Conservation (phyloP, 2,329 filamentous ascomycete genomes). For the Sporothrix schenckii region DNA sequence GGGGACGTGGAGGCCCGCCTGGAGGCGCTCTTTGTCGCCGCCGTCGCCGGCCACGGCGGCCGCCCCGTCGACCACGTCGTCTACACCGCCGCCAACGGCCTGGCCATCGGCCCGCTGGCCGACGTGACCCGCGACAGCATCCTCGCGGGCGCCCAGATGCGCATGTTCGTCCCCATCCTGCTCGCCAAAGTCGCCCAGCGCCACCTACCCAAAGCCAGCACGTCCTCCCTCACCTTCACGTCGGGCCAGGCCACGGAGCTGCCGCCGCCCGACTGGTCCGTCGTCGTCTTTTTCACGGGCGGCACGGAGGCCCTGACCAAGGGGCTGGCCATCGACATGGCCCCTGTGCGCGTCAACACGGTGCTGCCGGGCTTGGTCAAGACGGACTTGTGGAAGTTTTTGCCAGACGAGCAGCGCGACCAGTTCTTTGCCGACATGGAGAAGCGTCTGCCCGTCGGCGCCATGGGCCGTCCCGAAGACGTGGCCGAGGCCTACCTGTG, state of each 20-base stretch:
- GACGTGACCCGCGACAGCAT: slow-evolving; percentile 40
- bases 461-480: slow-evolving; percentile 37
- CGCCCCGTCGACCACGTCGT: slow-evolving; percentile 39
- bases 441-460: slow-evolving; percentile 35
- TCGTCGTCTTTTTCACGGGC: slow-evolving; percentile 53
- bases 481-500: slow-evolving; percentile 42
- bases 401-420: slow-evolving; percentile 37
- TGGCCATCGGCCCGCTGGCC: slow-evolving; percentile 35
- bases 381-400: slow-evolving; percentile 49
- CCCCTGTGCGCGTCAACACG: slow-evolving; percentile 65
- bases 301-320: slow-evolving; percentile 58
- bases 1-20: slow-evolving; percentile 42
- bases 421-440: slow-evolving; percentile 36
- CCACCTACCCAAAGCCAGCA: slow-evolving; percentile 41
- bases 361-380: slow-evolving; percentile 59
- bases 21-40: slow-evolving; percentile 40
- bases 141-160: slow-evolving; percentile 40
- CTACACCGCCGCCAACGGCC: slow-evolving; percentile 41
- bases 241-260: slow-evolving; percentile 56
- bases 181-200: slow-evolving; percentile 42
- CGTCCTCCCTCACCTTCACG: slow-evolving; percentile 59
- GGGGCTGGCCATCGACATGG: slow-evolving; percentile 63
- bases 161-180: slow-evolving; percentile 43
- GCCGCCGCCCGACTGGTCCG: slow-evolving; percentile 56
- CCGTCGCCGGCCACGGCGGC: slow-evolving; percentile 34